A percentile compares a stretch with the other conserved stretches of the same genome.
Evolutionary conservation across 2,329 filamentous ascomycete genomes (phyloP).

Genomic region (Aureobasidium sp.): DNA sequence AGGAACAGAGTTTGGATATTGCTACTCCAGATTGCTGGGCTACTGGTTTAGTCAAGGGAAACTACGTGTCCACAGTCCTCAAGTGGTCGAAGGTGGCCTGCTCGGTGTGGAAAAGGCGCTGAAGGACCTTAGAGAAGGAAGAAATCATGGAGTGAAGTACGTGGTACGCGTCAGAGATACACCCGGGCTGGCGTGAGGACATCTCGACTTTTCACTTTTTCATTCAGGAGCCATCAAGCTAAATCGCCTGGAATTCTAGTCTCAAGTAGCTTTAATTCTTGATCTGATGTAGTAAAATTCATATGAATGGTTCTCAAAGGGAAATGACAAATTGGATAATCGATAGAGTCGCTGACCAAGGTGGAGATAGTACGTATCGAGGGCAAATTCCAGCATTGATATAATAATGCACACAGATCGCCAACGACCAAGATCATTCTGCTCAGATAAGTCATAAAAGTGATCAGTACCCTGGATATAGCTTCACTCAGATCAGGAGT

Average conservation of each 20-base stretch:
- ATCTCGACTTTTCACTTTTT: neutral
- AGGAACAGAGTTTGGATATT: slow-evolving; percentile 35
- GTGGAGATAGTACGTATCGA: neutral
- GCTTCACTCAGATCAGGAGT: neutral
- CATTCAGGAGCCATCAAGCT: neutral
- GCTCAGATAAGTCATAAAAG: neutral
- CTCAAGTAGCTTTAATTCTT: too few relatives aligned
- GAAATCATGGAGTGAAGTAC: slow-evolving; percentile 58
- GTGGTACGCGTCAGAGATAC: slow-evolving; percentile 50
- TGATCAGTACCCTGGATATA: neutral
- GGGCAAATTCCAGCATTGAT: too few relatives aligned
- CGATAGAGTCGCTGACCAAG: too few relatives aligned
- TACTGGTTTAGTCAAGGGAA: slow-evolving; percentile 18
- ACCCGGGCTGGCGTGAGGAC: slow-evolving; percentile 17
- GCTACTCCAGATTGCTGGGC: neutral
- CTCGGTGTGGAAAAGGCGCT: slow-evolving; percentile 48
- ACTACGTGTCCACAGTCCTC: slow-evolving; percentile 21
- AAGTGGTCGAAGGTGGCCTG: slow-evolving; percentile 49
- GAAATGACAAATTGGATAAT: neutral
- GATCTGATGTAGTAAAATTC: too few relatives aligned
- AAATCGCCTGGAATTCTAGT: too few relatives aligned
- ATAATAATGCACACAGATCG: neutral
- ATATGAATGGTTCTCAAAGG: neutral
- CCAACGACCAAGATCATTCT: neutral
- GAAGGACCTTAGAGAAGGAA: slow-evolving; percentile 50